A percentile compares a stretch with the other conserved stretches of the same genome.
Evolutionary conservation across 2,329 filamentous ascomycete genomes (phyloP).

Genomic region (Chalara sp.): DNA sequence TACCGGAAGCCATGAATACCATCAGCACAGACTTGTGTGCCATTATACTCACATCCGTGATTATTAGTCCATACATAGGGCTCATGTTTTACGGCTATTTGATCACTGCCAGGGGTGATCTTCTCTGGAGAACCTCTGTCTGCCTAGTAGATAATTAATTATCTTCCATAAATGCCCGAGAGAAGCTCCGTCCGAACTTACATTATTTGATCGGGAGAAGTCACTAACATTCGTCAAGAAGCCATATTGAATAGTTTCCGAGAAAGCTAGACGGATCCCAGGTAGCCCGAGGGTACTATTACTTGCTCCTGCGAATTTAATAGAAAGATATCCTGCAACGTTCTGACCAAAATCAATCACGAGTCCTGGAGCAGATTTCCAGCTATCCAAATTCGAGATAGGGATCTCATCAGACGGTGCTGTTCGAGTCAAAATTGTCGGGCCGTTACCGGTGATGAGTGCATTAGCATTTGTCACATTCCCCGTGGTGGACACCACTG

Average conservation of each 20-base stretch:
- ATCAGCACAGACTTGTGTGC: conserved; percentile 40
- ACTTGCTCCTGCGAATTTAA: conserved; percentile 33
- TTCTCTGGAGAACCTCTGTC: conserved; percentile 18
- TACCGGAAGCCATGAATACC: conserved; percentile 48
- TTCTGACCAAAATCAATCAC: conserved; percentile 45
- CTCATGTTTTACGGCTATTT: conserved; percentile 37
- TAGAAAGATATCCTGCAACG: conserved; percentile 35
- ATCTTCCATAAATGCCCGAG: not conserved
- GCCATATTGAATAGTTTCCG: conserved; percentile 37
- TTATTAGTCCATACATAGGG: conserved; percentile 39
- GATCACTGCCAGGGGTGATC: conserved; percentile 41
- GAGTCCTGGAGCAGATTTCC: conserved; percentile 17
- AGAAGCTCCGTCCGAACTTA: conserved; percentile 11
- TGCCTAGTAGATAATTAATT: conserved; percentile 16
- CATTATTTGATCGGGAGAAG: conserved; percentile 42
- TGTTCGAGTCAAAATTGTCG: conserved; percentile 27
- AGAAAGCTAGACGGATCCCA: conserved; percentile 41
- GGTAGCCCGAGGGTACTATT: conserved; percentile 28
- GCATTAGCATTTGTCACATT: conserved; percentile 33
- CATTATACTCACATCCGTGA: conserved; percentile 36
- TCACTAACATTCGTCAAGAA: conserved; percentile 36
- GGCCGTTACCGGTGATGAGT: conserved; percentile 22
- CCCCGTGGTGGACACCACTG: conserved; percentile 28
- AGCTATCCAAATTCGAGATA: too few relatives aligned
- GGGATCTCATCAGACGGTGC: not conserved